Conservation (phyloP, 306 rosid species). For the Vigna radiata region DNA sequence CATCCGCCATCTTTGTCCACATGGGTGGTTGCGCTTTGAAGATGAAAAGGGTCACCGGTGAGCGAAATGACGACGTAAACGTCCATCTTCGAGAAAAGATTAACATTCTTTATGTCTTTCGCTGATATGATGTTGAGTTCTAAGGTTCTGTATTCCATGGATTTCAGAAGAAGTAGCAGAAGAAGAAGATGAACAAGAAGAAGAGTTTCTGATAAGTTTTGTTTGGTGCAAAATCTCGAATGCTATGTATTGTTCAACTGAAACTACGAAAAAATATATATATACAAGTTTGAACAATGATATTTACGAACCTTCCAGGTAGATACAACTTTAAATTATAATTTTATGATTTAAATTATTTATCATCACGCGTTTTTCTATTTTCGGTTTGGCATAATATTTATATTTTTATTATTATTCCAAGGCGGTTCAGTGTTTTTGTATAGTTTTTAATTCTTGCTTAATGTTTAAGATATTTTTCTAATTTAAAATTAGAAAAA, state of each 20-base stretch:
- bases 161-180: no score
- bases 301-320: constrained; percentile 34
- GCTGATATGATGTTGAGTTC: constrained; percentile 80
- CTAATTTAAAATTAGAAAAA: neutral
- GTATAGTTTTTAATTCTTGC: neutral
- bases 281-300: neutral
- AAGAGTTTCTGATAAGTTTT: neutral
- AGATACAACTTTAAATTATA: neutral
- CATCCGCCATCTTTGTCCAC: constrained; percentile 55
- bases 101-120: constrained; percentile 69
- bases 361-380: neutral
- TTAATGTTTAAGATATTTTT: neutral
- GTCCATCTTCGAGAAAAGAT: constrained; percentile 73
- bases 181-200: no score
- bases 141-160: constrained; percentile 58
- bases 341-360: neutral
- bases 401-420: neutral
- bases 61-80: constrained; percentile 70
- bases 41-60: constrained; percentile 50
- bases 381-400: neutral
- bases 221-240: neutral
- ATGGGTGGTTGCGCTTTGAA: constrained; percentile 51
- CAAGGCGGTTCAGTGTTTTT: constrained; percentile 7
- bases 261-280: no score
- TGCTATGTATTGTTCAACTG: neutral